Conservation (phyloP, 208 protist species). For the Acanthamoeba quina region DNA sequence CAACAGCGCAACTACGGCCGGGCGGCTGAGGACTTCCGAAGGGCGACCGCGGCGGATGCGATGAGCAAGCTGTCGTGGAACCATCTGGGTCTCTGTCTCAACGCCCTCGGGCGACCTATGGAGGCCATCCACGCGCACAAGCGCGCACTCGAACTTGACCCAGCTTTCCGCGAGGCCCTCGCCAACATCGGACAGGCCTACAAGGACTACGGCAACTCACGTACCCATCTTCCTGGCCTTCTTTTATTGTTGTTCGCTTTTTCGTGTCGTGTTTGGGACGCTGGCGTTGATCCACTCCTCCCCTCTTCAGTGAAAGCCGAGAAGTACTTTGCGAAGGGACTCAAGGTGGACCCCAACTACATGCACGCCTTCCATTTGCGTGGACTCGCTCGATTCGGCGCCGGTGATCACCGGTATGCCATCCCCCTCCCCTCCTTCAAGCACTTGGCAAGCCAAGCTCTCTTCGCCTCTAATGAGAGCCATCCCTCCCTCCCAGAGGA, state of each 20-base stretch:
- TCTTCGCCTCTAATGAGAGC: background rate
- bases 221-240: background rate
- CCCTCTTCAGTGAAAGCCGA: conserved; percentile 21
- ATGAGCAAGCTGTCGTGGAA: conserved; percentile 84
- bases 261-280: too few relatives aligned
- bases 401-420: conserved; percentile 73
- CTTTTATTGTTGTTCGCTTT: background rate
- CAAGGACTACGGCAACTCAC: conserved; percentile 81
- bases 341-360: conserved; percentile 79
- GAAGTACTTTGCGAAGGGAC: conserved; percentile 75
- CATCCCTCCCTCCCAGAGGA: background rate
- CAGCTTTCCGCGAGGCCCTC: conserved; percentile 79
- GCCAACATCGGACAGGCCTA: conserved; percentile 85
- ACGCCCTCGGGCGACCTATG: conserved; percentile 76
- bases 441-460: too few relatives aligned
- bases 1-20: conserved; percentile 80
- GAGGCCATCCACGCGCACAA: conserved; percentile 78
- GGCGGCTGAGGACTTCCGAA: conserved; percentile 79
- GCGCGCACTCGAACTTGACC: conserved; percentile 77
- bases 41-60: conserved; percentile 56
- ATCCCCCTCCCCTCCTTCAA: background rate
- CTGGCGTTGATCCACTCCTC: too few relatives aligned
- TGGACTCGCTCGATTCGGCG: conserved; percentile 78
- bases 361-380: conserved; percentile 81
- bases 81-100: conserved; percentile 83